phyloP scores from a whole-genome alignment of 2,329 filamentous ascomycete species.

The Polytolypa hystricis region DNA sequence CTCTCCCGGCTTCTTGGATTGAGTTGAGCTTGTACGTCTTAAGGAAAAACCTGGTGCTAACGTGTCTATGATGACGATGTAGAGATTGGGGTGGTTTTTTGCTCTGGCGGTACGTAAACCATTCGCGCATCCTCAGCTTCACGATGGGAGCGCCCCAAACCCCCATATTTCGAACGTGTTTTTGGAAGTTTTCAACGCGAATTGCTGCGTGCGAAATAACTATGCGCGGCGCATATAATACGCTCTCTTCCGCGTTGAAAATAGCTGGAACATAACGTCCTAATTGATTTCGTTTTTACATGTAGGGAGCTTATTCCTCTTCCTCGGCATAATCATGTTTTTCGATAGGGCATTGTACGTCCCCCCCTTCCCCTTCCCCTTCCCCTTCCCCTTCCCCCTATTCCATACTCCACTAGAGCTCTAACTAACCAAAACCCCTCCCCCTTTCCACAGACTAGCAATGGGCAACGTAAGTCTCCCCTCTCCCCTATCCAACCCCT shows the following conservation, averaged over 20 bases:
- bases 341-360: slow-evolving; percentile 91
- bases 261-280: no score
- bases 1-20: no score
- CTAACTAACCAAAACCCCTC: background rate
- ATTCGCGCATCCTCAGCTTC: no score
- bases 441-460: slow-evolving; percentile 54
- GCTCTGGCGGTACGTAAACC: slow-evolving; percentile 76
- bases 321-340: slow-evolving; percentile 90
- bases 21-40: background rate
- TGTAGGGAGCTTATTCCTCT: slow-evolving; percentile 82
- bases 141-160: no score
- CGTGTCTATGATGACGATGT: slow-evolving; percentile 16
- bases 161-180: no score
- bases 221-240: no score
- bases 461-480: slow-evolving; percentile 75
- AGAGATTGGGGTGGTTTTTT: slow-evolving; percentile 98
- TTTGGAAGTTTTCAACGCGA: no score
- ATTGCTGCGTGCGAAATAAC: no score
- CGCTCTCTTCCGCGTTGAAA: no score
- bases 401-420: no score
- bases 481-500: slow-evolving; percentile 10
- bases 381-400: slow-evolving; percentile 4
- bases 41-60: background rate
- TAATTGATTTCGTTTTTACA: no score
- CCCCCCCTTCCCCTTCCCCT: slow-evolving; percentile 1